Conservation (phyloP, 768 basidiomycete genomes). For the Calocybe indica region DNA sequence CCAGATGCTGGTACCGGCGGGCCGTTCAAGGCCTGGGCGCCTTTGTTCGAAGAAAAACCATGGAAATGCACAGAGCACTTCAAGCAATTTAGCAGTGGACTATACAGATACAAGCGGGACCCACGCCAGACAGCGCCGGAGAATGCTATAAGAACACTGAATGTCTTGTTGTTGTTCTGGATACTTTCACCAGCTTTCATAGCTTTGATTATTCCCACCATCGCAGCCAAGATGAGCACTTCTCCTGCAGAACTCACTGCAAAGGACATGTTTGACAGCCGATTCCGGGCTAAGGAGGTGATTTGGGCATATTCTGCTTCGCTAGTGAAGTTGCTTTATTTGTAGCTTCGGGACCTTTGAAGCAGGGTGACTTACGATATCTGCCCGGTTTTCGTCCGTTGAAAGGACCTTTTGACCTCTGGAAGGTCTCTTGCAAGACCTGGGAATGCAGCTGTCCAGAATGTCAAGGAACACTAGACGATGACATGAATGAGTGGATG, state of each 20-base stretch:
- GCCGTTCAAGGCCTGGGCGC: slow-evolving; percentile 57
- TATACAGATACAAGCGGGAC: slow-evolving; percentile 15
- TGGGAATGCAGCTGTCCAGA: slow-evolving; percentile 83
- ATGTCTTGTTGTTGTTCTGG: slow-evolving; percentile 69
- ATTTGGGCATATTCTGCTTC: slow-evolving; percentile 44
- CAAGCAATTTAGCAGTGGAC: not conserved
- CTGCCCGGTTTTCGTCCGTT: slow-evolving; percentile 28
- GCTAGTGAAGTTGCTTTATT: slow-evolving; percentile 15
- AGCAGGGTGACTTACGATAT: slow-evolving; percentile 36
- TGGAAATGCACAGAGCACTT: slow-evolving; percentile 62
- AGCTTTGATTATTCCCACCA: slow-evolving; percentile 71
- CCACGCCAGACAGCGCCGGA: slow-evolving; percentile 71
- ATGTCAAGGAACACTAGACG: slow-evolving; percentile 58
- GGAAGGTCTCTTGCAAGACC: slow-evolving; percentile 67
- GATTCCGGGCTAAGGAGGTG: slow-evolving; percentile 64
- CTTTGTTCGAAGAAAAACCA: slow-evolving; percentile 72
- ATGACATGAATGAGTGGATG: no score
- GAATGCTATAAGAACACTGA: slow-evolving; percentile 75
- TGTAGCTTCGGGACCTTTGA: not conserved
- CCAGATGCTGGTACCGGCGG: slow-evolving; percentile 45
- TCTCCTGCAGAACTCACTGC: slow-evolving; percentile 66
- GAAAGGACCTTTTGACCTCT: slow-evolving; percentile 52
- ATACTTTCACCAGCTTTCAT: slow-evolving; percentile 54
- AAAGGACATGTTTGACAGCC: slow-evolving; percentile 73
- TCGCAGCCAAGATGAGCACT: slow-evolving; percentile 60